These are phyloP conservation scores for Aspergillus carbonarius DNA, from an alignment of 2,329 filamentous ascomycete genomes.

Conservation along the genomic window DNA sequence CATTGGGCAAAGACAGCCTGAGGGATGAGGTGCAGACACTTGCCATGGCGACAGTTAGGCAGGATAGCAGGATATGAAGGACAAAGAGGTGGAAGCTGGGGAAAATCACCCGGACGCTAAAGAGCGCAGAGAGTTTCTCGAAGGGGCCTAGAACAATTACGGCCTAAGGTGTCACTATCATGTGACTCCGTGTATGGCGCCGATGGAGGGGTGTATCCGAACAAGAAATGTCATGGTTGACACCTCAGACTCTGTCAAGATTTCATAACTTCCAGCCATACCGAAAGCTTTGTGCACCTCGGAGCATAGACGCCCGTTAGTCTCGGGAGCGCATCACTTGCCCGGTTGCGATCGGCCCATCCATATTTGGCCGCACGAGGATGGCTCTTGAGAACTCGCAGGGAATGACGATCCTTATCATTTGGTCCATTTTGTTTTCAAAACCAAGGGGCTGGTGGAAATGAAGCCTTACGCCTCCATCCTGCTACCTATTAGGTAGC, in stretches of 20 bases:
- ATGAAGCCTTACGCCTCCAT: not conserved
- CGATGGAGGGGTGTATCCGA: not conserved
- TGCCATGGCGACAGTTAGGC: conserved; percentile 16
- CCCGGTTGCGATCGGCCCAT: not conserved
- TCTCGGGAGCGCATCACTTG: not conserved
- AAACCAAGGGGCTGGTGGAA: not conserved
- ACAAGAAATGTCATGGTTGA: no score
- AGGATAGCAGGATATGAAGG: not conserved
- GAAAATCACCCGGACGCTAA: not conserved
- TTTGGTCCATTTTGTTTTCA: not conserved
- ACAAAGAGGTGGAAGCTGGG: not conserved
- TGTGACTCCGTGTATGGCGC: not conserved
- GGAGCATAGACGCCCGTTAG: not conserved
- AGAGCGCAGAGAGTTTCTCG: not conserved
- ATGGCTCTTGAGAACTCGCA: not conserved
- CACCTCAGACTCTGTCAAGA: no score
- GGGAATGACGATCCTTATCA: no score
- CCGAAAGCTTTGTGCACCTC: not conserved
- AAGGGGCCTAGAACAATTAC: conserved; percentile 2
- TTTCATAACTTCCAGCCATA: not conserved
- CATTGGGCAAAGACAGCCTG: conserved; percentile 24
- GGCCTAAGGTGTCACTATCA: conserved; percentile 2
- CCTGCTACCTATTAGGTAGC: not conserved
- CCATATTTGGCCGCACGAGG: not conserved
- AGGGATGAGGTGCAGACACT: conserved; percentile 25